phyloP scores from a whole-genome alignment of 768 basidiomycete species.

The Pleurotus tuoliensis region DNA sequence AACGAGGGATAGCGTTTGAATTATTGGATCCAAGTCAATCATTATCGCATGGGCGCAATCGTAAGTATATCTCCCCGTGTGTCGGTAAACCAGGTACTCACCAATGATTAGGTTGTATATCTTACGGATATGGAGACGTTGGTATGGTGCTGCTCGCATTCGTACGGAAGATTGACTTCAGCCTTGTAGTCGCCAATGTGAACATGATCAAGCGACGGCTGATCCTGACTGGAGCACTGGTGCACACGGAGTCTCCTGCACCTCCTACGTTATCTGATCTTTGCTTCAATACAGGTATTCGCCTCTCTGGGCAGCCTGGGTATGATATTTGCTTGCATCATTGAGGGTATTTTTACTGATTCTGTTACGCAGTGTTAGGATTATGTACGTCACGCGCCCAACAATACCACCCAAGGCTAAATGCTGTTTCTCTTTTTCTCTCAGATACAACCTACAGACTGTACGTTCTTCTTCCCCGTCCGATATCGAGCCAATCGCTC shows the following conservation, averaged over 20 bases:
- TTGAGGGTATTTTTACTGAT: background rate
- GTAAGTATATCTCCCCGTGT: background rate
- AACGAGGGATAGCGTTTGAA: background rate
- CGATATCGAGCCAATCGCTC: background rate
- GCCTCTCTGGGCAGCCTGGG: background rate
- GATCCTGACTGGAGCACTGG: background rate
- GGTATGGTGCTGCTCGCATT: background rate
- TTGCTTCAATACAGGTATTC: background rate
- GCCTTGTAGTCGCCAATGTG: background rate
- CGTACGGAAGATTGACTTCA: background rate
- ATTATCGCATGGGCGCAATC: slow-evolving; percentile 3
- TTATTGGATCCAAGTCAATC: background rate
- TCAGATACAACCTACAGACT: slow-evolving; percentile 1
- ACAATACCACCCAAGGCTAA: too few species aligned
- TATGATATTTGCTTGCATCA: background rate
- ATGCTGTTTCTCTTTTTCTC: too few species aligned
- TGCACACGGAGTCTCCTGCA: background rate
- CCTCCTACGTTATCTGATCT: background rate
- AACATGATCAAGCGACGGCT: background rate
- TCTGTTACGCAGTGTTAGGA: background rate
- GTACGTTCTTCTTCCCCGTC: background rate
- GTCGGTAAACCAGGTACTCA: background rate
- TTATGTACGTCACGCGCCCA: background rate
- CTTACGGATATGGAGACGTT: slow-evolving; percentile 3
- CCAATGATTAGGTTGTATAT: background rate